Conservation (phyloP, 805 yeast species). For the Soucietia sequanensis region DNA sequence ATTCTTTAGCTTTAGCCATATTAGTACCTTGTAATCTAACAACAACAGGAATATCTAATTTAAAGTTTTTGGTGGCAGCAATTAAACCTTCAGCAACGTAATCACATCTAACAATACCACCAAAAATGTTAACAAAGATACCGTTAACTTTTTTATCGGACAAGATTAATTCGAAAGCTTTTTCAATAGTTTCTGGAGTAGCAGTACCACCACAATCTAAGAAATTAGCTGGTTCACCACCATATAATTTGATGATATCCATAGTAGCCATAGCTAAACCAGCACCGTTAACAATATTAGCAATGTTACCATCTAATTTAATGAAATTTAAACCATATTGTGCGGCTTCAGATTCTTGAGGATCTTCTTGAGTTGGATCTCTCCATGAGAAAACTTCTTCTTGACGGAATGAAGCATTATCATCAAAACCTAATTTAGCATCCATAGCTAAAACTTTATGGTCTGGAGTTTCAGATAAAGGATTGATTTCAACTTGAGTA, state of each 20-base stretch:
- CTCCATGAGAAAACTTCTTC: slow-evolving; percentile 94
- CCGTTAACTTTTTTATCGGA: slow-evolving; percentile 88
- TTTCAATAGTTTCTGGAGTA: slow-evolving; percentile 95
- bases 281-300: slow-evolving; percentile 99
- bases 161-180: slow-evolving; percentile 91
- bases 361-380: slow-evolving; percentile 96
- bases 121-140: slow-evolving; percentile 96
- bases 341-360: slow-evolving; percentile 92
- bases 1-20: slow-evolving; percentile 80
- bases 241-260: slow-evolving; percentile 97
- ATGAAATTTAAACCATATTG: slow-evolving; percentile 90
- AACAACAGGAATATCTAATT: slow-evolving; percentile 89
- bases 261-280: slow-evolving; percentile 99
- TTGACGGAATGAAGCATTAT: slow-evolving; percentile 94
- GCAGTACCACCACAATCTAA: slow-evolving; percentile 99
- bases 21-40: slow-evolving; percentile 99
- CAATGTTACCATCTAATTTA: slow-evolving; percentile 97
- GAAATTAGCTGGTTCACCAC: slow-evolving; percentile 99
- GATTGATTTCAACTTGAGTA: slow-evolving; percentile 98
- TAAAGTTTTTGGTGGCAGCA: slow-evolving; percentile 89
- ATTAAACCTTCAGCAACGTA: slow-evolving; percentile 97
- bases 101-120: slow-evolving; percentile 99
- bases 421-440: slow-evolving; percentile 98
- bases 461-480: slow-evolving; percentile 89
- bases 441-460: slow-evolving; percentile 96